Base-by-base conservation (phyloP, 2,329 filamentous ascomycete genomes). In the Trichophyton equinum region DNA sequence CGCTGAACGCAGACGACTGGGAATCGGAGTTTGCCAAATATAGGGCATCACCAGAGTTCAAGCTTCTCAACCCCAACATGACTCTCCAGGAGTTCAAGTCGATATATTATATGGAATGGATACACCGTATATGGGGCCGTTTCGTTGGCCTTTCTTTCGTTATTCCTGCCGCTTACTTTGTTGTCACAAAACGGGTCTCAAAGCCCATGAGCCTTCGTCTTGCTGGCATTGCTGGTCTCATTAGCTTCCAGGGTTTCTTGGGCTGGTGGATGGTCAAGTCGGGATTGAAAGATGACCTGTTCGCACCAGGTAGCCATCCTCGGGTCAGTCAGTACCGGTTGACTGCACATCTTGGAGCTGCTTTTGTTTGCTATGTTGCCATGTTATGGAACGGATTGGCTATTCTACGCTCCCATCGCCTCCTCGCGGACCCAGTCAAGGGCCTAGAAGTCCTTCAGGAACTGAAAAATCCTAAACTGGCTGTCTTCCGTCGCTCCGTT, bases 231-330 rank as follows among this genome's bases (percentile, higher is more conserved):
- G 89, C 89, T 49, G 84, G 82, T 57, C 79, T 97, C 68, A 96
- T 99, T 69, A 94, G 90, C 60, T 94, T 96, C 74, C 94, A 99
- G 74, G 94, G 94, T 51, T 83, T 94, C 69, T 86, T 99, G 65
- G 94, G 94, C 60, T 99, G 94, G 94, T 99, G 94, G 91, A 99
- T 99, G 94, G 94, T 99, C 67, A 95, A 95, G 75, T 95, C 89
- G 9, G 94, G 94, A 1, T 80, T 99, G 64, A 95, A 92, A 73
- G 94, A 97, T 71, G 94, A 99, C 73, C 82, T 99, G 30, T 96
- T 99, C 71, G 89, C 89, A 20, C 87, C 89, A 1, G 94, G 91
- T 11, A 88, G 86, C 61, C 90, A 96, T 73, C 94, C 94, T 0
- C 85, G 94, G 62, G 94, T 99, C 57, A 92, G 87, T 64, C 94